Evolutionary conservation across 495 filamentous ascomycete species (phyloP).

Genomic region (Aspergillus homomorphus): DNA sequence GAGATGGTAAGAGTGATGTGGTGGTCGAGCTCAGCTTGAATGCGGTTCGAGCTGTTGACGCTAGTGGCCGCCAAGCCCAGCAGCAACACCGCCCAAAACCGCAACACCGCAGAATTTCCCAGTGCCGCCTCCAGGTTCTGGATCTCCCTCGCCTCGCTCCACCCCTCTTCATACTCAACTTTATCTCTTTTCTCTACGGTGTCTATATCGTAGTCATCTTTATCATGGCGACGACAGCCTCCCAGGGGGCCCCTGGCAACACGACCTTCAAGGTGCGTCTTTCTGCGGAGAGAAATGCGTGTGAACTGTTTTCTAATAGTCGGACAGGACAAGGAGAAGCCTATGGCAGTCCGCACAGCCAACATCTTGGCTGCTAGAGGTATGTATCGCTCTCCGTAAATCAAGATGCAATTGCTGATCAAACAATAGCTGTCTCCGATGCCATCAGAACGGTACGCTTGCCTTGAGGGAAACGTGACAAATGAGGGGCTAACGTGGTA

Average conservation of each 20-base stretch:
- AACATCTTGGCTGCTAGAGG: constrained; percentile 98
- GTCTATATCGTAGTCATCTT: constrained; percentile 28
- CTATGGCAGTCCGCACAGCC: constrained; percentile 85
- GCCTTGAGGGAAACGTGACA: constrained; percentile 18
- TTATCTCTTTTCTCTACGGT: constrained; percentile 27
- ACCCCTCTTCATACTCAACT: constrained; percentile 14
- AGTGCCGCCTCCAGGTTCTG: constrained; percentile 33
- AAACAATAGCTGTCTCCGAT: constrained; percentile 77
- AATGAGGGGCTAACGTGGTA: constrained; percentile 45
- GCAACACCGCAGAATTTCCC: constrained; percentile 54
- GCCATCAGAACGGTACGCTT: constrained; percentile 78
- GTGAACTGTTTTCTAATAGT: constrained; percentile 47
- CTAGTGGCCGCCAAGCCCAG: constrained; percentile 45
- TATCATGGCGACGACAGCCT: constrained; percentile 65
- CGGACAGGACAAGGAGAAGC: constrained; percentile 94
- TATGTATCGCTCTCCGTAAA: constrained; percentile 35
- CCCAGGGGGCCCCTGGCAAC: constrained; percentile 56
- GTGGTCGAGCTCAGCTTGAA: constrained; percentile 31
- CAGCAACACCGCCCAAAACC: constrained; percentile 51
- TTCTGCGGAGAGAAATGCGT: constrained; percentile 25
- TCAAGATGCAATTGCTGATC: constrained; percentile 18
- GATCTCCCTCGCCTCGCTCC: constrained; percentile 15
- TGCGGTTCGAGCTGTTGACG: constrained; percentile 28
- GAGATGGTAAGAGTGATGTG: constrained; percentile 24
- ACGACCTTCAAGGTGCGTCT: constrained; percentile 74